phyloP scores from a whole-genome alignment of 2,329 filamentous ascomycete species.

The Colletotrichum cuscutae region DNA sequence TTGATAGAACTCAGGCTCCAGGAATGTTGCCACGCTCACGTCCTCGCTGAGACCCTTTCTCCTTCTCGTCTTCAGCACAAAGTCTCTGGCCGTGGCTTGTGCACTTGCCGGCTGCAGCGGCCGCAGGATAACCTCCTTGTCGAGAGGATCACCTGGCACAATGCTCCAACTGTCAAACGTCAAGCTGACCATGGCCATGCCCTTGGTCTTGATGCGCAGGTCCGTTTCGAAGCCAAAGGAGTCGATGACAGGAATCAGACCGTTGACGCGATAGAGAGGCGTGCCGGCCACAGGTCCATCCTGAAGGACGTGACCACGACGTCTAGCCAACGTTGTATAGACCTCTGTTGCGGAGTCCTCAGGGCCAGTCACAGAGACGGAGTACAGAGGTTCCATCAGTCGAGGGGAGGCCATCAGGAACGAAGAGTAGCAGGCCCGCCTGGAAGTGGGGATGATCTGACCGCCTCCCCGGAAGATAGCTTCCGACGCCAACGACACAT shows the following conservation, averaged over 20 bases:
- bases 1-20: constrained; percentile 93
- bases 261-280: constrained; percentile 90
- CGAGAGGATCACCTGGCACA: constrained; percentile 93
- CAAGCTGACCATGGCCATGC: constrained; percentile 87
- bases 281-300: constrained; percentile 95
- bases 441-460: constrained; percentile 95
- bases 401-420: constrained; percentile 97
- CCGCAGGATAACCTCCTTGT: constrained; percentile 83
- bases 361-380: constrained; percentile 91
- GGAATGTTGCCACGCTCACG: constrained; percentile 93
- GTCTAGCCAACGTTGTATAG: constrained; percentile 90
- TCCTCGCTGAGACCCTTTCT: constrained; percentile 96
- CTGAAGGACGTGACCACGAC: constrained; percentile 92
- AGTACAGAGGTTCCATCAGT: constrained; percentile 96
- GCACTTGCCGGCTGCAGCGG: constrained; percentile 89
- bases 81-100: constrained; percentile 92
- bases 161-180: constrained; percentile 97
- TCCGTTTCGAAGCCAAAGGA: constrained; percentile 99
- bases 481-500: constrained; percentile 86
- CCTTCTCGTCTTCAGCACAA: constrained; percentile 93
- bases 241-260: constrained; percentile 94
- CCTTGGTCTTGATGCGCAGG: constrained; percentile 93
- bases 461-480: constrained; percentile 95
- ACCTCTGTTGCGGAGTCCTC: constrained; percentile 88
- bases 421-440: constrained; percentile 92